phyloP scores from a whole-genome alignment of 805 yeast species.

The Cyberlindnera suaveolens region DNA sequence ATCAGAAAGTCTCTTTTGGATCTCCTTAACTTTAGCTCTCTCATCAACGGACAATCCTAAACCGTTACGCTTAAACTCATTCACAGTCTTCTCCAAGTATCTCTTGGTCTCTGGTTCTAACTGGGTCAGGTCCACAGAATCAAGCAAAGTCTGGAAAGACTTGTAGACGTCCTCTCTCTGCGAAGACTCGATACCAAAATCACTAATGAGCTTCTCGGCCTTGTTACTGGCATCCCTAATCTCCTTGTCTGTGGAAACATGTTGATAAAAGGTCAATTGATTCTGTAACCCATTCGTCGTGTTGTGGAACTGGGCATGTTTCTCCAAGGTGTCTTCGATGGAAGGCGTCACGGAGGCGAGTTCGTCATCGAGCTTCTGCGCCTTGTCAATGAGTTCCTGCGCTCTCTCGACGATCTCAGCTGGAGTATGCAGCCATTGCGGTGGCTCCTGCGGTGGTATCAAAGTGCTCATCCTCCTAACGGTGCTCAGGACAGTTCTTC shows the following conservation, averaged over 20 bases:
- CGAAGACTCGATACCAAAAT: slow-evolving; percentile 56
- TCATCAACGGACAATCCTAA: slow-evolving; percentile 50
- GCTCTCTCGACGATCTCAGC: slow-evolving; percentile 39
- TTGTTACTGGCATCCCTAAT: slow-evolving; percentile 65
- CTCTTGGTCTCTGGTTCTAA: slow-evolving; percentile 51
- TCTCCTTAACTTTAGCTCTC: slow-evolving; percentile 48
- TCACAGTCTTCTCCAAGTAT: slow-evolving; percentile 49
- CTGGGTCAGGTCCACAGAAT: slow-evolving; percentile 25
- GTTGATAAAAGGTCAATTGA: slow-evolving; percentile 62
- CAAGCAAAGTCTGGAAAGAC: slow-evolving; percentile 47
- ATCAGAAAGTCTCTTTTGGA: slow-evolving; percentile 54
- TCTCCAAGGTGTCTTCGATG: slow-evolving; percentile 49
- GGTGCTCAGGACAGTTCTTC: no score
- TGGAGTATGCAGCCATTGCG: slow-evolving; percentile 58
- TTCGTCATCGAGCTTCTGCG: slow-evolving; percentile 42
- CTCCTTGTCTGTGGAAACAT: slow-evolving; percentile 59
- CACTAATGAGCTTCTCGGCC: slow-evolving; percentile 52
- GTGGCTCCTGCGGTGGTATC: slow-evolving; percentile 25
- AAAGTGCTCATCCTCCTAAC: slow-evolving; percentile 10
- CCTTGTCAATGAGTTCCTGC: slow-evolving; percentile 36
- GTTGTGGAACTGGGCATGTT: slow-evolving; percentile 48
- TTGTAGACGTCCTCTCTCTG: slow-evolving; percentile 61
- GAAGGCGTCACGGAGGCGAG: slow-evolving; percentile 45
- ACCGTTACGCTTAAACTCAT: slow-evolving; percentile 61
- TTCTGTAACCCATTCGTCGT: slow-evolving; percentile 36